These are phyloP conservation scores for Leishmania tropica DNA, from an alignment of 208 protist species.

Conservation along the genomic window DNA sequence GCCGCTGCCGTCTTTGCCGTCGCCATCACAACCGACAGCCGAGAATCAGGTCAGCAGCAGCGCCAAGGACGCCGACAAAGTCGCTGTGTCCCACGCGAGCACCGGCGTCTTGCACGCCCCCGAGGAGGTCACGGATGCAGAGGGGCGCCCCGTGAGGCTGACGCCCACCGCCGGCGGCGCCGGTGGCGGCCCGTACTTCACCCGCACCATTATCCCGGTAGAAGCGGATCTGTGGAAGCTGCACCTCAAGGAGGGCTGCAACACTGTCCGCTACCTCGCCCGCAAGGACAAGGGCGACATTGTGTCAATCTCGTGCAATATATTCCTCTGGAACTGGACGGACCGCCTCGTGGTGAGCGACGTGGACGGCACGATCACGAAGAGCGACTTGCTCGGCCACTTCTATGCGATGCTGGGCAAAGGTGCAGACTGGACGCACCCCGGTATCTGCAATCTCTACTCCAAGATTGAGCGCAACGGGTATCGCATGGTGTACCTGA, in stretches of 20 bases:
- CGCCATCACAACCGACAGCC: background rate
- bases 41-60: background rate
- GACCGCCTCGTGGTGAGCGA: conserved; percentile 97
- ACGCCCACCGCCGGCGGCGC: background rate
- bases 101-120: background rate
- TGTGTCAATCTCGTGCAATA: conserved; percentile 77
- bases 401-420: conserved; percentile 91
- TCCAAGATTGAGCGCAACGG: conserved; percentile 94
- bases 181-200: conserved; percentile 48
- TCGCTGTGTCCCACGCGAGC: conserved; percentile 2
- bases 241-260: conserved; percentile 86
- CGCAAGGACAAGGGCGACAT: conserved; percentile 59
- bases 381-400: conserved; percentile 96
- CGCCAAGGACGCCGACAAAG: conserved; percentile 30
- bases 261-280: conserved; percentile 93
- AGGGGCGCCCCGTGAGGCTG: background rate
- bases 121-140: conserved; percentile 10
- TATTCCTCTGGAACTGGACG: conserved; percentile 94
- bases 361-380: conserved; percentile 99
- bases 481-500: conserved; percentile 95
- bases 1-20: background rate
- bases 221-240: conserved; percentile 91
- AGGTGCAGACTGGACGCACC: conserved; percentile 95
- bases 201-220: conserved; percentile 77
- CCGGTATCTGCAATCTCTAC: conserved; percentile 94